These are phyloP conservation scores for Haplosporangium gracile DNA, from an alignment of 192 early-diverging fungal species.

Conservation along the genomic window DNA sequence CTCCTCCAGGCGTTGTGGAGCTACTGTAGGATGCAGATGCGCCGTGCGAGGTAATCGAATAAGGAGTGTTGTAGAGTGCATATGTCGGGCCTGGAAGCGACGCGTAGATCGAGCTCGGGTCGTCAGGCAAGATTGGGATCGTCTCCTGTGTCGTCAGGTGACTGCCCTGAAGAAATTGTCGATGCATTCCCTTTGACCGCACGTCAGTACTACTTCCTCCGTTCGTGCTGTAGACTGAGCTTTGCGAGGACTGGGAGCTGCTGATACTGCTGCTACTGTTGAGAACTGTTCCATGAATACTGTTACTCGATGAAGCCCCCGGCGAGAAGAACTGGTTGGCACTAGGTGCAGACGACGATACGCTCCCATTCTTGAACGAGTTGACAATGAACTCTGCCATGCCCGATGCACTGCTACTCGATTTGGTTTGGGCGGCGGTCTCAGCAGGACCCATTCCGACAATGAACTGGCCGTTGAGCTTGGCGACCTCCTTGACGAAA, in stretches of 20 bases:
- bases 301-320: not conserved
- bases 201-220: not conserved
- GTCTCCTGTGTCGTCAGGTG: constrained; percentile 8
- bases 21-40: constrained; percentile 27
- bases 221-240: not conserved
- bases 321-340: constrained; percentile 31
- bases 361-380: constrained; percentile 38
- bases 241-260: constrained; percentile 11
- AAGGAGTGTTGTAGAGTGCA: constrained; percentile 46
- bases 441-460: constrained; percentile 42
- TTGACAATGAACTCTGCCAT: constrained; percentile 50
- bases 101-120: constrained; percentile 44
- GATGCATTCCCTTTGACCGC: constrained; percentile 12
- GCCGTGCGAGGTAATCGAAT: constrained; percentile 27
- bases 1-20: constrained; percentile 13
- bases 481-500: constrained; percentile 44
- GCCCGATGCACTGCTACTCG: constrained; percentile 18
- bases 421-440: constrained; percentile 12
- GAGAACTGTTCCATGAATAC: not conserved
- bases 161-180: constrained; percentile 11
- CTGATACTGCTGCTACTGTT: not conserved
- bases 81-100: constrained; percentile 31
- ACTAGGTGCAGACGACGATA: constrained; percentile 21
- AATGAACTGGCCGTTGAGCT: constrained; percentile 45
- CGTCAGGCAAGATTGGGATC: constrained; percentile 15